A percentile compares a stretch with the other conserved stretches of the same genome.
phyloP scores from a whole-genome alignment of 768 basidiomycete species.

The Fibroporia radiculosa region DNA sequence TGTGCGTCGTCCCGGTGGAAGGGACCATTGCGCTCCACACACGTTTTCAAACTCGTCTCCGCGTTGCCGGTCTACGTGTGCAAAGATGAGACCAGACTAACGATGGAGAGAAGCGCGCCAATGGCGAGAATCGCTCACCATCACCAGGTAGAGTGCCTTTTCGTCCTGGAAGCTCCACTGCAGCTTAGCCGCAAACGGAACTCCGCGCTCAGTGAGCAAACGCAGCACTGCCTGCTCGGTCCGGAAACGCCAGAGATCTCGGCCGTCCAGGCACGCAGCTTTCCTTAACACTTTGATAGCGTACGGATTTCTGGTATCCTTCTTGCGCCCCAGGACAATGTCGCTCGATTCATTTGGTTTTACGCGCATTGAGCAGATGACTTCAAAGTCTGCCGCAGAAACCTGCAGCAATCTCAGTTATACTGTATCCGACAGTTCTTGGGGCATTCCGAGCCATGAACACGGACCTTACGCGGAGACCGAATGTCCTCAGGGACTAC shows the following conservation, averaged over 20 bases:
- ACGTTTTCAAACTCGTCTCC: conserved; percentile 18
- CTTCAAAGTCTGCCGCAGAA: conserved; percentile 10
- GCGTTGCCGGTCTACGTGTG: conserved; percentile 17
- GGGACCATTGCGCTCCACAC: conserved; percentile 19
- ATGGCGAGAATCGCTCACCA: conserved; percentile 22
- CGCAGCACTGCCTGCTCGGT: conserved; percentile 30
- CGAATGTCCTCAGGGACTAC: too few species aligned
- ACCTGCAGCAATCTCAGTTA: conserved; percentile 1
- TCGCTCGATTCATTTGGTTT: conserved; percentile 3
- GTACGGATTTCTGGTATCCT: conserved; percentile 2
- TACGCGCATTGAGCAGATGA: conserved; percentile 11
- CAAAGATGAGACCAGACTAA: not conserved
- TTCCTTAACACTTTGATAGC: conserved; percentile 13
- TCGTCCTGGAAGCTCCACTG: conserved; percentile 35
- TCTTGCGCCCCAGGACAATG: conserved; percentile 8
- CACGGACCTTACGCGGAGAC: too few species aligned
- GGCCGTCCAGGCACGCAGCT: not conserved
- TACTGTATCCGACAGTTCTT: too few species aligned
- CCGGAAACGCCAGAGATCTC: not conserved
- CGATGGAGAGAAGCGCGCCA: not conserved
- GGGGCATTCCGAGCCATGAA: too few species aligned
- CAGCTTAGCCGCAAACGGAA: conserved; percentile 32
- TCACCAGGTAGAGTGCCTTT: conserved; percentile 31
- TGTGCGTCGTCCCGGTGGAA: conserved; percentile 28
- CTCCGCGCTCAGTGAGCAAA: conserved; percentile 24